Evolutionary conservation across 495 filamentous ascomycete genomes (phyloP).

Genomic region (Penicillium paradoxum): DNA sequence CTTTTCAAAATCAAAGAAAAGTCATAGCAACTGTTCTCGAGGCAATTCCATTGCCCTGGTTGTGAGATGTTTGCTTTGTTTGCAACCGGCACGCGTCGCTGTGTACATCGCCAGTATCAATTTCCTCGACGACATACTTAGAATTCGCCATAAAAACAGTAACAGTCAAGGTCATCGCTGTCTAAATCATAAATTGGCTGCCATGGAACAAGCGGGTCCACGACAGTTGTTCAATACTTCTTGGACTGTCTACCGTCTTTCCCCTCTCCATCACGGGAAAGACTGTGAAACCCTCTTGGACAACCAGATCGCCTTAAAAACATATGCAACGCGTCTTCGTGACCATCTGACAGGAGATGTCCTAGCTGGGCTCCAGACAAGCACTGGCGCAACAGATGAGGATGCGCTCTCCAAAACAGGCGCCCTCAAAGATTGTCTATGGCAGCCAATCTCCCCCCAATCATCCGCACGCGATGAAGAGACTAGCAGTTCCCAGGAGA

Average conservation of each 20-base stretch:
- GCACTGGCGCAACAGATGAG: constrained; percentile 28
- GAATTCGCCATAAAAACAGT: background rate
- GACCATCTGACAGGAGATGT: constrained; percentile 50
- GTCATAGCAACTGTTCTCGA: too few relatives aligned
- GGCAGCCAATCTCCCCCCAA: constrained; percentile 36
- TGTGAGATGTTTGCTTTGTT: constrained; percentile 20
- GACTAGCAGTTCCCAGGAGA: background rate
- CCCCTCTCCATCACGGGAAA: constrained; percentile 47
- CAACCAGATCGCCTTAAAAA: constrained; percentile 35
- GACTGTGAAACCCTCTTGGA: constrained; percentile 37
- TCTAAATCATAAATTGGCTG: background rate
- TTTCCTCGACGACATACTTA: background rate
- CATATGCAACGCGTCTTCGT: constrained; percentile 46
- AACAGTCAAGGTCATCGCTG: background rate
- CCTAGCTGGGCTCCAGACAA: constrained; percentile 40
- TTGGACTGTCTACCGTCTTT: constrained; percentile 53
- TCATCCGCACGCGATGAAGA: constrained; percentile 1
- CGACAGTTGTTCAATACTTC: constrained; percentile 49
- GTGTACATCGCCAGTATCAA: constrained; percentile 8
- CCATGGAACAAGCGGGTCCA: constrained; percentile 25
- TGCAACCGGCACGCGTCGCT: constrained; percentile 21
- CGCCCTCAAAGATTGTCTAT: constrained; percentile 41
- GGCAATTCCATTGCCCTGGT: too few relatives aligned
- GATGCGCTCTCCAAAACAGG: constrained; percentile 42
- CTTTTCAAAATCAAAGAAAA: background rate